Percentiles rank a stretch among this genome's conserved stretches.
Evolutionary conservation across 352 stramenopile species (phyloP).

Genomic region (Detonula confervacea): DNA sequence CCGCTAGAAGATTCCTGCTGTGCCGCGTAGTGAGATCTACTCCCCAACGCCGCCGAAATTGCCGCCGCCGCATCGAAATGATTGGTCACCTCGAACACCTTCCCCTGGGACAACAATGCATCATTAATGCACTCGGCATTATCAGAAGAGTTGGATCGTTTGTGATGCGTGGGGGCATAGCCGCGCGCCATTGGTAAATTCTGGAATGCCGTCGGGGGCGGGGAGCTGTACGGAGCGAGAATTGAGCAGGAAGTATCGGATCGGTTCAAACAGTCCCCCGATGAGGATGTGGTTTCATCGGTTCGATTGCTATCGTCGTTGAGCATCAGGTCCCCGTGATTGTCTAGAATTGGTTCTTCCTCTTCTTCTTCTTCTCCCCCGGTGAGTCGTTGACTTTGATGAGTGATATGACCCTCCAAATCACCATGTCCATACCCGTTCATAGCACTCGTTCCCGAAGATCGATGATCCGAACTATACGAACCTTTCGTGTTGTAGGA

Average conservation of each 20-base stretch:
- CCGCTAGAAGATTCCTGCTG: slow-evolving; percentile 20
- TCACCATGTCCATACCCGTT: background rate
- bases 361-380: background rate
- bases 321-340: background rate
- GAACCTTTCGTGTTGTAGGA: slow-evolving; percentile 1
- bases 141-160: slow-evolving; percentile 3
- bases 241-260: slow-evolving; percentile 1
- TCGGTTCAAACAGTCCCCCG: too few species aligned
- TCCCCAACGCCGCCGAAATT: slow-evolving; percentile 51
- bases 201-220: slow-evolving; percentile 49
- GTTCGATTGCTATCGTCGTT: slow-evolving; percentile 7
- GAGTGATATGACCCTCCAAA: background rate
- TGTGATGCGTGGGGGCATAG: slow-evolving; percentile 19
- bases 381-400: too few species aligned
- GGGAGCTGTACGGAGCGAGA: slow-evolving; percentile 10
- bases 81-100: slow-evolving; percentile 46
- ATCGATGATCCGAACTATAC: background rate
- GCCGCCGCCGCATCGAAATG: slow-evolving; percentile 54
- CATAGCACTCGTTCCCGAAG: background rate
- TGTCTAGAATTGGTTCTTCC: too few species aligned
- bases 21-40: slow-evolving; percentile 39
- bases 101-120: slow-evolving; percentile 3
- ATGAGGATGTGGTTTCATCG: background rate
- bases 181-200: slow-evolving; percentile 58
- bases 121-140: background rate